Percentiles rank a stretch among this genome's conserved stretches.
These are phyloP conservation scores for Phaeodactylum tricornutum DNA, from an alignment of 108 stramenopile genomes.

Conservation along the genomic window DNA sequence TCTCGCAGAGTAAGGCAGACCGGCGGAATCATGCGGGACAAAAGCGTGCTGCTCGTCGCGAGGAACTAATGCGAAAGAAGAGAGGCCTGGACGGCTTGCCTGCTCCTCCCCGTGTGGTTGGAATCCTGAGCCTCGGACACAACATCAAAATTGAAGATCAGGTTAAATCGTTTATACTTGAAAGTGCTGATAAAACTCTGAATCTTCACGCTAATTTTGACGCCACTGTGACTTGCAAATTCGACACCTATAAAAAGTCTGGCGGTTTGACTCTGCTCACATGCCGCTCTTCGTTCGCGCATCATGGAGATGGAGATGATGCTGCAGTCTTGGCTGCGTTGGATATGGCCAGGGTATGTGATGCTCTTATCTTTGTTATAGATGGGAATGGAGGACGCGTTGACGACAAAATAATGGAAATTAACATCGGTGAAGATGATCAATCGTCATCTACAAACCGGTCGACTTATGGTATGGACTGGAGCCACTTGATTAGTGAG, in stretches of 20 bases:
- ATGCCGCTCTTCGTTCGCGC: constrained; percentile 50
- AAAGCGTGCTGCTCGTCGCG: constrained; percentile 36
- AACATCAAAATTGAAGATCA: constrained; percentile 48
- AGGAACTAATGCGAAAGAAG: constrained; percentile 29
- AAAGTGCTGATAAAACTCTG: constrained; percentile 7
- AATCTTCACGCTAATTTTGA: constrained; percentile 6
- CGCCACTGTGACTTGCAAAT: constrained; percentile 51
- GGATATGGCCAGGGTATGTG: constrained; percentile 81
- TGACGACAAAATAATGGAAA: constrained; percentile 19
- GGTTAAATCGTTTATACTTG: constrained; percentile 24
- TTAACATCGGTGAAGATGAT: constrained; percentile 30
- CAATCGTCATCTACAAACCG: constrained; percentile 26
- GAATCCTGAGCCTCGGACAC: constrained; percentile 72
- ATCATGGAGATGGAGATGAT: constrained; percentile 30
- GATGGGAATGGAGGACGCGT: constrained; percentile 45
- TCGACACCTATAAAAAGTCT: constrained; percentile 66
- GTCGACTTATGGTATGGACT: constrained; percentile 28
- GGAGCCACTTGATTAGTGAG: constrained; percentile 63
- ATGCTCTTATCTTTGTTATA: constrained; percentile 75
- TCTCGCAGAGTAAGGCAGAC: constrained; percentile 50
- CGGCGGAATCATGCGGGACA: constrained; percentile 56
- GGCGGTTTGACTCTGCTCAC: constrained; percentile 70
- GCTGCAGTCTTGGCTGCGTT: constrained; percentile 70
- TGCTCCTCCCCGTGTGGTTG: constrained; percentile 71
- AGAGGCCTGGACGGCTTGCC: constrained; percentile 31